Percentiles rank a stretch among this genome's conserved stretches.
Conservation (phyloP, 164 flowering plant species). For the Cinnamomum micranthum region DNA sequence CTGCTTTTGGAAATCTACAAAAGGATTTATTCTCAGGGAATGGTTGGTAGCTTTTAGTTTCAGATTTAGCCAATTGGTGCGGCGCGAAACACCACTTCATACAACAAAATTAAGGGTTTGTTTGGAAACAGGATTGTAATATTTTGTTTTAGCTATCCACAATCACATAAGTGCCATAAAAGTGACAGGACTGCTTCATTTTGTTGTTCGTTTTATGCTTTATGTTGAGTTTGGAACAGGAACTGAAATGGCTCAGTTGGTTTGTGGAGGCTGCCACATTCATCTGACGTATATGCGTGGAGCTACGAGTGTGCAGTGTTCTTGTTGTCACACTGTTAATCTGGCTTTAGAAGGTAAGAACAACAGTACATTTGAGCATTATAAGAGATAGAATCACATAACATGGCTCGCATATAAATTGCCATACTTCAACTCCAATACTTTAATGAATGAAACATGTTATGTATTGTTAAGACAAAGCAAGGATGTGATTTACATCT, state of each 20-base stretch:
- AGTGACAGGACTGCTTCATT: background rate
- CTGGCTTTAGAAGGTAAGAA: constrained; percentile 76
- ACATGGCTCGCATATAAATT: background rate
- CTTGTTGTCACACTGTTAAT: constrained; percentile 89
- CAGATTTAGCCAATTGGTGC: too few relatives aligned
- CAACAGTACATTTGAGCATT: background rate
- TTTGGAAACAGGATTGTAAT: too few relatives aligned
- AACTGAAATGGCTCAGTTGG: constrained; percentile 90
- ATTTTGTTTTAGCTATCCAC: background rate
- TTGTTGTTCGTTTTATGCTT: background rate
- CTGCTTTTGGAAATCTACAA: too few relatives aligned
- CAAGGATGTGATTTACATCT: too few relatives aligned
- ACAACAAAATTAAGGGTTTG: too few relatives aligned
- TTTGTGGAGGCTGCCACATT: constrained; percentile 91
- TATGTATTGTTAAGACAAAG: too few relatives aligned
- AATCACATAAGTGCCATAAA: background rate
- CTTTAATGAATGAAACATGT: too few relatives aligned
- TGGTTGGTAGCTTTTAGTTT: too few relatives aligned
- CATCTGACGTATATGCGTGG: constrained; percentile 90
- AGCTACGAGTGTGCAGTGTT: constrained; percentile 89
- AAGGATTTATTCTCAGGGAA: too few relatives aligned
- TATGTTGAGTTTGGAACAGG: constrained; percentile 34
- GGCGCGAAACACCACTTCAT: too few relatives aligned
- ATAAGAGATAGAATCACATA: background rate
- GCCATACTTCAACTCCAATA: too few relatives aligned